A percentile compares a stretch with the other conserved stretches of the same genome.
phyloP scores from a whole-genome alignment of 768 basidiomycete genomes.

The Phanerochaete carnosa region DNA sequence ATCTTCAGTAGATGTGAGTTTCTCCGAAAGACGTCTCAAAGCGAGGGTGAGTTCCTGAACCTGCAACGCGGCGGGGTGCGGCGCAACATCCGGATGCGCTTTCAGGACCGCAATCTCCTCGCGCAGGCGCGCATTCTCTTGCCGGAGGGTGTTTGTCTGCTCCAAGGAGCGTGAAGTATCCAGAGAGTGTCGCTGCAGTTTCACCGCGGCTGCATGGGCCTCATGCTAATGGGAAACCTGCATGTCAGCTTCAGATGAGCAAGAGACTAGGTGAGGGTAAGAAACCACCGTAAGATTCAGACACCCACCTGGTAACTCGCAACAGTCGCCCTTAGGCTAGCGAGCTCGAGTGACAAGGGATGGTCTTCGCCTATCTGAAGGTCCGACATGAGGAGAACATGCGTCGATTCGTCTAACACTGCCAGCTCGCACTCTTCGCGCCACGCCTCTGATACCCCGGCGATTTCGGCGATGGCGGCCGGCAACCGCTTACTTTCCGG shows the following conservation, averaged over 20 bases:
- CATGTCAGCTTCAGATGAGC: constrained; percentile 23
- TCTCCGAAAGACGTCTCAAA: constrained; percentile 64
- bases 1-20: constrained; percentile 60
- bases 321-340: constrained; percentile 32
- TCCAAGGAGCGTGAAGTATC: constrained; percentile 49
- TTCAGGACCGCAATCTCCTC: constrained; percentile 57
- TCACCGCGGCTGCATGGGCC: constrained; percentile 60
- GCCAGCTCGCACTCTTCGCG: background rate
- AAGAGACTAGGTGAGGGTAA: background rate
- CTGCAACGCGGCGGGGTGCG: constrained; percentile 35
- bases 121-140: constrained; percentile 54
- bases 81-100: constrained; percentile 44
- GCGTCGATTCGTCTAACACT: constrained; percentile 1
- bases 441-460: background rate
- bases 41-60: constrained; percentile 62
- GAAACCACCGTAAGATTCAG: constrained; percentile 2
- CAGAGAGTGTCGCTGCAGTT: constrained; percentile 60
- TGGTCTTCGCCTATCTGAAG: constrained; percentile 30
- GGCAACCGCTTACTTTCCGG: background rate
- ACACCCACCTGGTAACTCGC: constrained; percentile 33
- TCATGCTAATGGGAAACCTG: constrained; percentile 52
- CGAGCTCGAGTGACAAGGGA: constrained; percentile 34
- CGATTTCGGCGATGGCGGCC: background rate
- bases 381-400: constrained; percentile 8
- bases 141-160: constrained; percentile 46